Percentiles rank a stretch among this genome's conserved stretches.
Conservation (phyloP, 192 early-diverging fungal species). For the Coemansia interrupta region DNA sequence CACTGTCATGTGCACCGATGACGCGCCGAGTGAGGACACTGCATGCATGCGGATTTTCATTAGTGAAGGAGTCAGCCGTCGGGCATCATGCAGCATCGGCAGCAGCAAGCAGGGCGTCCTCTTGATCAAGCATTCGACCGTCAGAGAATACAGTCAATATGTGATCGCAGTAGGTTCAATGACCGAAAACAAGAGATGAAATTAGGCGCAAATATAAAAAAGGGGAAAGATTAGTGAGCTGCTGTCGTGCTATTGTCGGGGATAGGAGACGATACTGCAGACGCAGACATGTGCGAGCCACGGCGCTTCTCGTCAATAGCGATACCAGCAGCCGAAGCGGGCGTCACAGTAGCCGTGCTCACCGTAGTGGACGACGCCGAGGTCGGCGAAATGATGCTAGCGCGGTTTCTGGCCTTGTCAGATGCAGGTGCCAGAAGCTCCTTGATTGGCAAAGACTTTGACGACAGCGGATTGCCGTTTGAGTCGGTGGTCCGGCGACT, state of each 20-base stretch:
- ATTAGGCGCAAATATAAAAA: not conserved
- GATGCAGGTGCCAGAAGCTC: conserved; percentile 49
- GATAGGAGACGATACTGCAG: conserved; percentile 5
- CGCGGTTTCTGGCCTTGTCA: conserved; percentile 43
- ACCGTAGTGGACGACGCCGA: conserved; percentile 18
- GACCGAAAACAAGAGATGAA: not conserved
- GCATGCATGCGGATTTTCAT: no score
- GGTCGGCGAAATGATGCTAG: conserved; percentile 31
- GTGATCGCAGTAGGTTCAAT: not conserved
- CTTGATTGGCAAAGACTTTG: conserved; percentile 49
- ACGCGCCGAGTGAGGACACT: no score
- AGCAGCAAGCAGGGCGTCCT: no score
- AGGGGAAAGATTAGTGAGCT: not conserved
- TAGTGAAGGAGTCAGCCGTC: no score
- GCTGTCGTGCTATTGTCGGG: not conserved
- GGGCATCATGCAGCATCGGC: no score
- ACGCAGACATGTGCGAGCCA: conserved; percentile 8
- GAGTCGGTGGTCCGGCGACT: conserved; percentile 16
- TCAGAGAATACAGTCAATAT: not conserved
- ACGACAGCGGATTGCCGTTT: conserved; percentile 32
- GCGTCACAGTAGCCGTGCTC: conserved; percentile 12
- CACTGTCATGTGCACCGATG: no score
- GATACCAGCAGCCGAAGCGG: not conserved
- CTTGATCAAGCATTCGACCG: not conserved
- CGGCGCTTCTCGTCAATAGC: conserved; percentile 1